Evolutionary conservation across 345 rosid species (phyloP), one percentile per base, ranked within the genome.

Genomic region (Noccaea bulbosa): DNA sequence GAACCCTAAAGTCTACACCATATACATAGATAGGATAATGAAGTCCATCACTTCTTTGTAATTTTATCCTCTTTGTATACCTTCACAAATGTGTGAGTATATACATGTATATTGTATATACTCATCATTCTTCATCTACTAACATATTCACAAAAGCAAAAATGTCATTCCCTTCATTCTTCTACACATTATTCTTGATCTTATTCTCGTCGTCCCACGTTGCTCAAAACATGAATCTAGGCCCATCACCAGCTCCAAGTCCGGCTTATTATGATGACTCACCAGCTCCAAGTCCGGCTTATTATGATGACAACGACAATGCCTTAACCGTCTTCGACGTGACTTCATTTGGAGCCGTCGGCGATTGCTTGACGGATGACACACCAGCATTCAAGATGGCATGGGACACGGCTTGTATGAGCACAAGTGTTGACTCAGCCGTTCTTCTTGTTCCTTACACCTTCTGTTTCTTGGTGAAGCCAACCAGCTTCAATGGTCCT

Each of bases 401-500:
- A 4, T 92, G 98, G 98, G 93, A 90, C 69, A 33, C 52, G 7
- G 92, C 92, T 32, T 89, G 98, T 57, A 81, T 73, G 47, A 77
- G 50, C 40, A 8, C 43, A 32, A 64, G 16, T 1, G 27, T 55
- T 3, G 75, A 72, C 41, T 64, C 64, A 0, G 17, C 78, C 3
- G 16, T 77, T 62, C 20, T 92, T 48, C 83, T 83, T 56, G 91
- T 79, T 49, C 98, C 98, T 62, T 62, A 53, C 59, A 84, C 84
- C 32, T 78, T 66, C 37, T 71, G 83, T 74, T 90, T 88, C 80
- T 84, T 88, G 91, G 83, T 90, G 32, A 89, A 83, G 32, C 86
- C 96, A 22, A 83, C 94, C 7, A 86, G 88, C 56, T 90, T 93
- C 79, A 81, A 91, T 20, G 97, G 97, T 58, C 98, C 97, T 73